Percentiles rank a stretch among this genome's conserved stretches.
Conservation (phyloP, 176 grass and related monocot species). For the Avena sativa region DNA sequence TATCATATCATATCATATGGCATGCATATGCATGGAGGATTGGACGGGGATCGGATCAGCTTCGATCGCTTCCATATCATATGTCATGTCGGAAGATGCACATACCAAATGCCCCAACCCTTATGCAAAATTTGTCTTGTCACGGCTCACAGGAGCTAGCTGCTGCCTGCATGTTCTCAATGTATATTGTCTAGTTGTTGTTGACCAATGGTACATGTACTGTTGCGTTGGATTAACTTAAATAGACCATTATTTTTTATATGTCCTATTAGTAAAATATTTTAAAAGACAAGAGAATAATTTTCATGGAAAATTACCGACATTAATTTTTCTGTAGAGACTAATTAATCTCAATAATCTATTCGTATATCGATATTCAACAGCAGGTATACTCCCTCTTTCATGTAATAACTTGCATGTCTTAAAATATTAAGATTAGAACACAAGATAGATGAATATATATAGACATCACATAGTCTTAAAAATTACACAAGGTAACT, state of each 20-base stretch:
- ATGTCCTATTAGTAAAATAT: not conserved
- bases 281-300: not conserved
- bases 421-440: no score
- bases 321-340: no score
- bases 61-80: constrained; percentile 48
- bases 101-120: constrained; percentile 2
- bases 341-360: not conserved
- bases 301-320: no score
- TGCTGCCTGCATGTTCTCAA: not conserved
- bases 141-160: not conserved
- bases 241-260: not conserved
- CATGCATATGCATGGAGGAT: constrained; percentile 38
- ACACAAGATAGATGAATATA: no score
- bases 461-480: no score
- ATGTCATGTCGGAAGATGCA: constrained; percentile 43
- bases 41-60: constrained; percentile 37
- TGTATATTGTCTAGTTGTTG: not conserved
- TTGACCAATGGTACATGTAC: not conserved
- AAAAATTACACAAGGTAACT: no score
- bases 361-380: not conserved
- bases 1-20: constrained; percentile 49
- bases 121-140: constrained; percentile 18
- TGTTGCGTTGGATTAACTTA: not conserved
- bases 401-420: no score
- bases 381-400: no score